Base-by-base conservation (phyloP, 371 early-diverging fungal genomes). In the Mortierella sp. region DNA sequence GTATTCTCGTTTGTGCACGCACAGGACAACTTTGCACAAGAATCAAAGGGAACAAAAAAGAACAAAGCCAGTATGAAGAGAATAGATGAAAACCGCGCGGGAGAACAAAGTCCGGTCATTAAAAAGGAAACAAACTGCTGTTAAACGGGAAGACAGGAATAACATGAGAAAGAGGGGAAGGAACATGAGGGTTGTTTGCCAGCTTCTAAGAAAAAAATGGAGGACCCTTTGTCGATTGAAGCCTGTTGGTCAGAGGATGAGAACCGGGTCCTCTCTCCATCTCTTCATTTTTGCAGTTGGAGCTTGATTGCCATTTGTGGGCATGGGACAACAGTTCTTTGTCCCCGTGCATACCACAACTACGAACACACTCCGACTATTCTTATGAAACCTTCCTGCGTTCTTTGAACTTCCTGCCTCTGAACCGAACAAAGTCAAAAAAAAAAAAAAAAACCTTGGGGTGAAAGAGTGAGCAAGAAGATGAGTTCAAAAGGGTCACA, bases 71-170 rank as follows among this genome's bases (percentile, higher is more conserved):
- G 21, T 51, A 51, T 21, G 18, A 51, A 21, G 16, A 5, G 51
- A 51, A 51, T 51, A 0, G 51, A 51, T 51, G 16, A 51, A 21
- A 16, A 21, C 51, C 21, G 51, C 51, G 18, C 65, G 65, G 65
- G 65, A 65, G 38, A 21, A 38, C 18, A 21, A 14, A 21, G 21
- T 21, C 16, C 35, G 35, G 18, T 38, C 18, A 21, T 35, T 21
- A 16, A 2, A 35, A 70, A 27, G 24, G 43, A n/a, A 49, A 54
- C 38, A 38, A 54, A 54, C 49, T 24, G 38, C 49, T 38, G 72
- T 54, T 72, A 72, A 75, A 75, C 7, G 18, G 48, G 43, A 56
- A 54, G 29, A 74, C 58, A 60, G 46, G n/a, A 35, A 41, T 41
- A 41, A 41, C 41, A 41, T 0, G 18, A 5, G 18, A 11, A n/a